A percentile compares a stretch with the other conserved stretches of the same genome.
These are phyloP conservation scores for Pseudozyma flocculosa DNA, from an alignment of 1,284 basidiomycete species.

Conservation along the genomic window DNA sequence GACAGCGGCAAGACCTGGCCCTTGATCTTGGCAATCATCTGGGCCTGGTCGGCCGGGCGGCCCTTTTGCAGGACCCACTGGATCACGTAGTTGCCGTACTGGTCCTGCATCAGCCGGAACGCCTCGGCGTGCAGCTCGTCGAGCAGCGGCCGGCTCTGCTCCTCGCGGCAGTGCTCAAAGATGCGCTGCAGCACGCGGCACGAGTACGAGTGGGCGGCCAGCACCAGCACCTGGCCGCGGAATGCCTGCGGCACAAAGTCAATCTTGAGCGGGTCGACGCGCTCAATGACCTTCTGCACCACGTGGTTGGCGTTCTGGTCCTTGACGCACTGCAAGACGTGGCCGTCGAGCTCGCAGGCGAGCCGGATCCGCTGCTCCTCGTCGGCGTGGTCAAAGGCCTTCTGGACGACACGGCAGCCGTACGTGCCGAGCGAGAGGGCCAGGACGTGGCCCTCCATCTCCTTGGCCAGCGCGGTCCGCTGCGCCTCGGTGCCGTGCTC, in stretches of 20 bases:
- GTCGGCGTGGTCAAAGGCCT: constrained; percentile 65
- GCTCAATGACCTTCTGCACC: constrained; percentile 58
- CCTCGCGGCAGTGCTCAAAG: constrained; percentile 68
- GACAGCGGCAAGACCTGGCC: constrained; percentile 71
- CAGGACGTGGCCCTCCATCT: constrained; percentile 79
- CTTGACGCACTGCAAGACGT: constrained; percentile 83
- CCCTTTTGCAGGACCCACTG: constrained; percentile 90
- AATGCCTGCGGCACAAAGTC: constrained; percentile 73
- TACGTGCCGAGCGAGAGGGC: constrained; percentile 88
- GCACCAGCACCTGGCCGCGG: constrained; percentile 75
- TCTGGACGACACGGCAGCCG: constrained; percentile 69
- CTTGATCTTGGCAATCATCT: constrained; percentile 72
- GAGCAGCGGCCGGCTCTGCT: constrained; percentile 71
- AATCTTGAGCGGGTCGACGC: constrained; percentile 69
- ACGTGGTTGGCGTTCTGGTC: constrained; percentile 96
- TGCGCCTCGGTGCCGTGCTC: constrained; percentile 74
- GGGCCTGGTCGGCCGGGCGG: constrained; percentile 68
- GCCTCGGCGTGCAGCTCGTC: constrained; percentile 79
- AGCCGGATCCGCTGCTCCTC: constrained; percentile 25
- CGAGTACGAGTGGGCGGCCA: constrained; percentile 88
- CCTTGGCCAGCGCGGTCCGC: constrained; percentile 69
- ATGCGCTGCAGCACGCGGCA: constrained; percentile 93
- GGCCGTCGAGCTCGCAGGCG: constrained; percentile 71
- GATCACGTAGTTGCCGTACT: constrained; percentile 78
- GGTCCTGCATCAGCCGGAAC: constrained; percentile 57